Evolutionary conservation across 177 flowering plant species (phyloP), one percentile per base, ranked within the genome.

Genomic region (Vitis hybrid): DNA sequence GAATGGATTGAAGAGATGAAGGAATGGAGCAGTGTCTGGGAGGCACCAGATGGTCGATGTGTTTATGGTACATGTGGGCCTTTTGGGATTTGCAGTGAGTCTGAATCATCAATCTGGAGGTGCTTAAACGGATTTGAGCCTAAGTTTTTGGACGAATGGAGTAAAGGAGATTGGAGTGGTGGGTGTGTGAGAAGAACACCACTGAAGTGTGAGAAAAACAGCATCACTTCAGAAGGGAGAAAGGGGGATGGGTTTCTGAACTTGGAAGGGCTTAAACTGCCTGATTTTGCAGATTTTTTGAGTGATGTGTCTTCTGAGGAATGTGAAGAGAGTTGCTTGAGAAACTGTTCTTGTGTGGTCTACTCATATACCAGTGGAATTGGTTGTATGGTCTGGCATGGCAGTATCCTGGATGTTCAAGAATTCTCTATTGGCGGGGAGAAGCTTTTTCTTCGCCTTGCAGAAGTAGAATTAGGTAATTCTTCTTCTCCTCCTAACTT

Each of bases 51-150:
- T 2, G 62, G 49, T 3, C 17, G 13, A 0, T 81, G 80, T 50
- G 80, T 10, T 1, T 81, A 81, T 66, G 69, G 14, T 0, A 0
- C 1, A 0, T 81, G 84, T 64, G 84, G 84, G 2, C 52, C 73
- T 5, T 49, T 69, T 21, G 72, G 78, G 11, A 13, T 45, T 17
- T 79, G 84, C 56, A 62, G 70, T 11, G 11, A 21, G 2, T 49
- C 10, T n/a, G 34, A 26, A 0, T 13, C 63, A 3, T 61, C 74
- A 2, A 8, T 49, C 11, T 81, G 87, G 10, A n/a, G 49, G 62
- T 84, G 84, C 58, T 50, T 79, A 48, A 3, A 51, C 2, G 81
- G 80, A 6, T 81, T 72, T 55, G 11, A 3, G 51, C 80, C 87
- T 0, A 77, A 56, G 34, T 39, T 64, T 1, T 51, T 6, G 2